Conservation (phyloP, 192 early-diverging fungal genomes). For the Coemansia erecta region DNA sequence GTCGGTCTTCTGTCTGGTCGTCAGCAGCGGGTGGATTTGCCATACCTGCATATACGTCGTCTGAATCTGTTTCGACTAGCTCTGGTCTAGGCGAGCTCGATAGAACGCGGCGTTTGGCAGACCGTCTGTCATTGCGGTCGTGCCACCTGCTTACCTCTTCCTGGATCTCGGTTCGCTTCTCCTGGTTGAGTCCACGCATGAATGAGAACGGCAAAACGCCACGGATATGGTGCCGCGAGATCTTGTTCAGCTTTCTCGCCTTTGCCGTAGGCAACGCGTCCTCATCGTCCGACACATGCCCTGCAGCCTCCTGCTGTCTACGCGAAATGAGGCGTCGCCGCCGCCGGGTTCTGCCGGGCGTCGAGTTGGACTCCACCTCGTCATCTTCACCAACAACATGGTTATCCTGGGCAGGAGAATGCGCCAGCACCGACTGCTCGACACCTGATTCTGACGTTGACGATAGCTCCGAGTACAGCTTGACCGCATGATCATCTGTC, state of each 20-base stretch:
- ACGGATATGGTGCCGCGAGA: conserved; percentile 41
- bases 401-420: too few species aligned
- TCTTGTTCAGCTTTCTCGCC: conserved; percentile 14
- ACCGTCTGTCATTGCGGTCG: neutral
- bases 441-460: neutral
- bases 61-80: neutral
- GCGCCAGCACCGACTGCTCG: too few species aligned
- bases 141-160: conserved; percentile 18
- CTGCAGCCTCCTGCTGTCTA: neutral
- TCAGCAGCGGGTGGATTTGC: too few species aligned
- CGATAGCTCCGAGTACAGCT: conserved; percentile 13
- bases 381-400: neutral
- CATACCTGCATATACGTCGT: neutral
- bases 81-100: conserved; percentile 16
- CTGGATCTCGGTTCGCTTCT: conserved; percentile 15
- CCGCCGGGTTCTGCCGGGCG: neutral
- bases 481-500: neutral
- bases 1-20: neutral
- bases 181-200: conserved; percentile 31
- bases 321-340: conserved; percentile 16
- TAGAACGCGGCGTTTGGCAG: neutral
- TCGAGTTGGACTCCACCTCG: neutral
- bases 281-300: neutral
- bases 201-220: conserved; percentile 49
- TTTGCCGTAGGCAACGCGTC: conserved; percentile 18